phyloP scores from a whole-genome alignment of 2,329 filamentous ascomycete genomes.

The Epichloe typhina region DNA sequence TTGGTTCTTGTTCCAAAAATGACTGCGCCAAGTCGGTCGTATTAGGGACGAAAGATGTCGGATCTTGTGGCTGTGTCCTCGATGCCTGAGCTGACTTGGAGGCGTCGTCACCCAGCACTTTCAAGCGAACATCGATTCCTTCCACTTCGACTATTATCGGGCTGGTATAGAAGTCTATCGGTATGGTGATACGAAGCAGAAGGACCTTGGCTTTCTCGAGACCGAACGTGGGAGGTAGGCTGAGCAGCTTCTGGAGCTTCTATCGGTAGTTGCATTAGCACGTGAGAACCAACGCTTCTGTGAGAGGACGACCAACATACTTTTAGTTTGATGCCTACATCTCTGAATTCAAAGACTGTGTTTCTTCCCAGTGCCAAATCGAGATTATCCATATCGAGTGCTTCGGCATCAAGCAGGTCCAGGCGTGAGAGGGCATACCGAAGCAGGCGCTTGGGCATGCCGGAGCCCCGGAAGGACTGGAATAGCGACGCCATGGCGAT shows the following conservation, averaged over 20 bases:
- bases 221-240: constrained; percentile 58
- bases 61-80: constrained; percentile 15
- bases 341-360: constrained; percentile 71
- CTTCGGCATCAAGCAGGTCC: constrained; percentile 78
- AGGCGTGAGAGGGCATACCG: constrained; percentile 73
- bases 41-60: constrained; percentile 42
- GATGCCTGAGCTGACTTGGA: constrained; percentile 29
- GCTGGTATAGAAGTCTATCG: constrained; percentile 76
- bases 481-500: constrained; percentile 58
- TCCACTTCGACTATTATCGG: constrained; percentile 73
- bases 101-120: constrained; percentile 27
- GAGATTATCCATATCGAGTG: constrained; percentile 72
- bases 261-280: constrained; percentile 23
- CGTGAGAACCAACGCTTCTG: constrained; percentile 8
- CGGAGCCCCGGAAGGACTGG: constrained; percentile 49
- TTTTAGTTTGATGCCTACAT: constrained; percentile 71
- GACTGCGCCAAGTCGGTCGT: constrained; percentile 63
- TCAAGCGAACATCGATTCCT: constrained; percentile 60
- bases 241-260: constrained; percentile 66
- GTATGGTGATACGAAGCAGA: constrained; percentile 67
- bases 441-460: constrained; percentile 79
- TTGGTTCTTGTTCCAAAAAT: constrained; percentile 60
- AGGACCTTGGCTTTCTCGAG: constrained; percentile 64
- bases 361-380: constrained; percentile 73
- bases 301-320: constrained; percentile 27